Evolutionary conservation across 805 yeast genomes (phyloP).

Genomic region (Lachancea meyersii): DNA sequence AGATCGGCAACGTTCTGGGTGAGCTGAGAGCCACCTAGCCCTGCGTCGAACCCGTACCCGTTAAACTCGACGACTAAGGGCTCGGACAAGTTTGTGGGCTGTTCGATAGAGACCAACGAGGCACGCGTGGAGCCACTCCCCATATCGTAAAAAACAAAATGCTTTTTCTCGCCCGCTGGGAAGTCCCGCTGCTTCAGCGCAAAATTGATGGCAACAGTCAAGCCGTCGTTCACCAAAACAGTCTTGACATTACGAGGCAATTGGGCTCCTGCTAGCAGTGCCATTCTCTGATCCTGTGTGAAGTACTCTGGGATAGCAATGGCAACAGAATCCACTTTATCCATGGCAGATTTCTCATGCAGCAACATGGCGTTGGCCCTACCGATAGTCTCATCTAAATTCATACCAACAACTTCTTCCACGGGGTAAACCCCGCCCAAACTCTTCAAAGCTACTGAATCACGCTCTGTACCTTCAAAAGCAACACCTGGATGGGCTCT

Average conservation of each 20-base stretch:
- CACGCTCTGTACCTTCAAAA: slow-evolving; percentile 40
- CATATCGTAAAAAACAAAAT: slow-evolving; percentile 75
- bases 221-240: slow-evolving; percentile 78
- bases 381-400: slow-evolving; percentile 52
- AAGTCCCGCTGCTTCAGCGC: slow-evolving; percentile 36
- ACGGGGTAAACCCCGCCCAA: slow-evolving; percentile 43
- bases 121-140: slow-evolving; percentile 92
- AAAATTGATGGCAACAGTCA: slow-evolving; percentile 84
- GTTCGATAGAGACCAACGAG: slow-evolving; percentile 61
- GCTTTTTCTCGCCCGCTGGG: slow-evolving; percentile 36
- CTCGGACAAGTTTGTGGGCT: slow-evolving; percentile 37
- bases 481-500: slow-evolving; percentile 56
- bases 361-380: slow-evolving; percentile 58
- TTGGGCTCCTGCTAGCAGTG: slow-evolving; percentile 65
- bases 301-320: slow-evolving; percentile 74
- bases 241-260: slow-evolving; percentile 57
- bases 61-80: slow-evolving; percentile 52
- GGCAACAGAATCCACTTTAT: slow-evolving; percentile 54
- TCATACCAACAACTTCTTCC: slow-evolving; percentile 86
- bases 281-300: slow-evolving; percentile 56
- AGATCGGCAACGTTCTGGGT: slow-evolving; percentile 60
- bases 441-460: slow-evolving; percentile 52
- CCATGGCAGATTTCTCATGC: slow-evolving; percentile 44
- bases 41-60: slow-evolving; percentile 62
- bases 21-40: slow-evolving; percentile 69